phyloP scores from a whole-genome alignment of 1,139 yeast species.

The Nematodospora anomalae region DNA sequence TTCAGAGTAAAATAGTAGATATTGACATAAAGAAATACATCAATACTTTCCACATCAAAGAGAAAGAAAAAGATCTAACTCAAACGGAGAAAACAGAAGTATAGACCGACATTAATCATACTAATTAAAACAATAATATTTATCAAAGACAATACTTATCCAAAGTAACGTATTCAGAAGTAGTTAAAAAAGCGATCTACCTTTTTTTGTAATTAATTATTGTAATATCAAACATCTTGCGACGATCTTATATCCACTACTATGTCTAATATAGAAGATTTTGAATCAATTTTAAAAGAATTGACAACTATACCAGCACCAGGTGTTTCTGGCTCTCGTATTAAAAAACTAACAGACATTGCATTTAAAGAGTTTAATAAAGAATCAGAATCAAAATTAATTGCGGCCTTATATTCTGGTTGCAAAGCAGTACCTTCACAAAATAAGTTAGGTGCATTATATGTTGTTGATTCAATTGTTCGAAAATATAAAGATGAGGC shows the following conservation, averaged over 20 bases:
- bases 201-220: not conserved
- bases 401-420: conserved; percentile 61
- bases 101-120: too few relatives aligned
- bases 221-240: conserved; percentile 16
- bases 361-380: conserved; percentile 64
- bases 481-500: conserved; percentile 83
- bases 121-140: too few relatives aligned
- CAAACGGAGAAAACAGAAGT: too few relatives aligned
- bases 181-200: not conserved
- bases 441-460: conserved; percentile 87
- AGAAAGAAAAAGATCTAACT: too few relatives aligned
- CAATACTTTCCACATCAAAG: too few relatives aligned
- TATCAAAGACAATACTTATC: not conserved
- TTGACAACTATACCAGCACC: conserved; percentile 78
- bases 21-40: not conserved
- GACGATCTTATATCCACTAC: too few relatives aligned
- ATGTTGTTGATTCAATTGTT: conserved; percentile 89
- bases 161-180: too few relatives aligned
- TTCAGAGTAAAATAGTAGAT: not conserved
- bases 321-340: conserved; percentile 95
- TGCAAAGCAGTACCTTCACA: conserved; percentile 74
- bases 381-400: conserved; percentile 52
- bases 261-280: conserved; percentile 46
- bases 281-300: conserved; percentile 71
- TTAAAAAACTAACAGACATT: conserved; percentile 76